Evolutionary conservation across 2,329 filamentous ascomycete genomes (phyloP), one percentile per base, ranked within the genome.

Genomic region (Colletotrichum sublineola): DNA sequence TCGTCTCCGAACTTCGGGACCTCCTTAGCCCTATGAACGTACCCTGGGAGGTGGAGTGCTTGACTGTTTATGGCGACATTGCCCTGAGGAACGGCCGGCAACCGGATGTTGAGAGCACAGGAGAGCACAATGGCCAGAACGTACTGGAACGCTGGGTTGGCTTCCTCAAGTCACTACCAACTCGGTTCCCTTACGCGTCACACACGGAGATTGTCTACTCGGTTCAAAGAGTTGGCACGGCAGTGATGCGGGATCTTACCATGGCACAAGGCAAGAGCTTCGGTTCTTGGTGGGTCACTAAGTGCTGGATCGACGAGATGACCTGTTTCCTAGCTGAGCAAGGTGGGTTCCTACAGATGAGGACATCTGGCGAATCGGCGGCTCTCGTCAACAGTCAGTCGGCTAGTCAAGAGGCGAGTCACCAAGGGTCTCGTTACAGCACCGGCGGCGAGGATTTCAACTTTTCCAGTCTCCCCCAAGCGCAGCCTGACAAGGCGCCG

Each of bases 231-330:
- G 85, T 96, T 31, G 92, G 93, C 15, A 94, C 92, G 9, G 91
- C 93, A 29, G 92, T 94, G 24, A 90, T 96, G 84, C 88, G 94
- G 67, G 94, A 97, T 77, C 88, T 97, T 69, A 96, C 94, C 0
- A 91, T 96, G 63, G 87, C 90, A 52, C 91, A 93, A 75, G 93
- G 92, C 24, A 90, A 92, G 78, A 95, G 93, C 78, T 97, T 96
- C 78, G 92, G 93, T n/a, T 92, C 93, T 7, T 97, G 94, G 94
- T 96, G 94, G 94, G 93, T 98, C 70, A 95, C 95, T 4, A 97
- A 98, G 80, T 95, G 96, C 70, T 98, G 96, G 87, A 89, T 98
- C 64, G 95, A 98, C 78, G 96, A 98, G 83, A 97, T 97, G 94
- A 90, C 95, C 62, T 88, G 93, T 69, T 98, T 97, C 88, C 86